These are phyloP conservation scores for Neofusicoccum sp. DNA, from an alignment of 2,329 filamentous ascomycete species.

Conservation along the genomic window DNA sequence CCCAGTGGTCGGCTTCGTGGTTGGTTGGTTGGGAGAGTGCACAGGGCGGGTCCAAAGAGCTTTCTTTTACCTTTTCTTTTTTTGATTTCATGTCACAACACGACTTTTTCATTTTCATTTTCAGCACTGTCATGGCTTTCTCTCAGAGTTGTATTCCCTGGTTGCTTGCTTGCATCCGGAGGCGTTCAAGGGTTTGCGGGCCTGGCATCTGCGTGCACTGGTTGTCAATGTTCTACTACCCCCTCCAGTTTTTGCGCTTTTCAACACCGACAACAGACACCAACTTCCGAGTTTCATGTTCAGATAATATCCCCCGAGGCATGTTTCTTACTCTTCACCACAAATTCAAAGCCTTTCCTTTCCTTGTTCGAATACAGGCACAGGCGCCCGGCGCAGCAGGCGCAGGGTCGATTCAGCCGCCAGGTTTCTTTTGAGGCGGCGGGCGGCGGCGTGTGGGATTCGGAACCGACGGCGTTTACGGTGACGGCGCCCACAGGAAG, in stretches of 20 bases:
- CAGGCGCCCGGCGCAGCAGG: neutral
- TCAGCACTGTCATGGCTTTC: conserved; percentile 16
- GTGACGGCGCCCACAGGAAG: neutral
- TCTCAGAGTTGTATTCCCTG: conserved; percentile 15
- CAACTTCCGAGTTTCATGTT: conserved; percentile 2
- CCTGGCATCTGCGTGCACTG: conserved; percentile 13
- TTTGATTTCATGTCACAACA: conserved; percentile 18
- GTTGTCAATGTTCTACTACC: conserved; percentile 14
- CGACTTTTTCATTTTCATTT: conserved; percentile 10
- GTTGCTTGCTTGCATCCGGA: conserved; percentile 11
- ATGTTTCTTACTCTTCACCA: neutral
- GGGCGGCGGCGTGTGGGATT: neutral
- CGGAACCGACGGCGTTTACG: neutral
- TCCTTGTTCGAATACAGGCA: conserved; percentile 3
- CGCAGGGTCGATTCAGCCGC: neutral
- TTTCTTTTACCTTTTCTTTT: conserved; percentile 1
- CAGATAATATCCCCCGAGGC: conserved; percentile 11
- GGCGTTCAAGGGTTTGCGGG: conserved; percentile 15
- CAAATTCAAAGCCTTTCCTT: conserved; percentile 4
- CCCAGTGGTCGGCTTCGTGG: neutral
- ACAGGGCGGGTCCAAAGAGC: conserved; percentile 8
- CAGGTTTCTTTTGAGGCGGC: neutral
- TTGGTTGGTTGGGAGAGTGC: conserved; percentile 6
- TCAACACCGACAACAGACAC: conserved; percentile 5
- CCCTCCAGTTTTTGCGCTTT: neutral